phyloP scores from a whole-genome alignment of 768 basidiomycete species.

The Lactarius evosmus region DNA sequence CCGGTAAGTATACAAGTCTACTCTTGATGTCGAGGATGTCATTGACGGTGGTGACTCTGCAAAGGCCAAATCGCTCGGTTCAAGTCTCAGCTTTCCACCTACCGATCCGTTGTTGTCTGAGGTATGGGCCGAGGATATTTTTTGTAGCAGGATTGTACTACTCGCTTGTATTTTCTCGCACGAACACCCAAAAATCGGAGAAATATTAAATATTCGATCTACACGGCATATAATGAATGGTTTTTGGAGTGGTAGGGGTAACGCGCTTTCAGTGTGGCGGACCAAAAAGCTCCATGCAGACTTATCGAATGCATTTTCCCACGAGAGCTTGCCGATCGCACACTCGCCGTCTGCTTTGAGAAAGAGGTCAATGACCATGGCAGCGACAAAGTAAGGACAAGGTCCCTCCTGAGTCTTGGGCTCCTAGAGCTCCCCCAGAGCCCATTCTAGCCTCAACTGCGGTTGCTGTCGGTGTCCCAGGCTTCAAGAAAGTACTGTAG shows the following conservation, averaged over 20 bases:
- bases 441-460: too few relatives aligned
- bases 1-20: conserved; percentile 35
- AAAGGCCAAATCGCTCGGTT: conserved; percentile 38
- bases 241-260: not conserved
- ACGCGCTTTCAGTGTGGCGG: too few relatives aligned
- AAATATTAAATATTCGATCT: conserved; percentile 5
- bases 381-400: too few relatives aligned
- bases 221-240: conserved; percentile 39
- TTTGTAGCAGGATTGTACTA: not conserved
- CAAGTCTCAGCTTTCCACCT: conserved; percentile 43
- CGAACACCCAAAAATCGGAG: not conserved
- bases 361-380: too few relatives aligned
- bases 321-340: conserved; percentile 74
- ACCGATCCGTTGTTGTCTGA: conserved; percentile 39
- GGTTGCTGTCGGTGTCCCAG: too few relatives aligned
- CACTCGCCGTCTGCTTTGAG: too few relatives aligned
- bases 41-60: not conserved
- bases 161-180: not conserved
- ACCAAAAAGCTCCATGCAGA: conserved; percentile 48
- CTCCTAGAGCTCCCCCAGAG: too few relatives aligned
- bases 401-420: too few relatives aligned
- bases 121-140: not conserved
- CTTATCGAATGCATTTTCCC: conserved; percentile 90
- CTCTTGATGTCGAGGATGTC: not conserved
- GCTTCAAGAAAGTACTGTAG: too few relatives aligned